Conservation (phyloP, 495 filamentous ascomycete species). For the Hyaloscypha hepaticicola region DNA sequence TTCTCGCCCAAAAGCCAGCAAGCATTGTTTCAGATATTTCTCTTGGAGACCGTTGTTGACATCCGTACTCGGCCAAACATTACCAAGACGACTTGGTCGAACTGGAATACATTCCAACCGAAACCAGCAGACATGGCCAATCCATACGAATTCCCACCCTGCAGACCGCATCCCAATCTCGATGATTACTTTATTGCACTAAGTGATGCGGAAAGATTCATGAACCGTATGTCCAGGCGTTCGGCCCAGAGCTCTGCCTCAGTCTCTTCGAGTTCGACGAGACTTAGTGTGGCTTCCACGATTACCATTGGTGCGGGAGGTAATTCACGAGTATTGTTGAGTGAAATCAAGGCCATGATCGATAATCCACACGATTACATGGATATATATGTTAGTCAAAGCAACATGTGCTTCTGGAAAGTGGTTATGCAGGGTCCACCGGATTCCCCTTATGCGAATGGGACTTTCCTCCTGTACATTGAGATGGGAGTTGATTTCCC, state of each 20-base stretch:
- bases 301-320: constrained; percentile 7
- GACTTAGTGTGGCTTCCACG: constrained; percentile 14
- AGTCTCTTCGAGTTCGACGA: constrained; percentile 10
- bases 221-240: constrained; percentile 18
- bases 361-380: constrained; percentile 25
- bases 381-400: constrained; percentile 29
- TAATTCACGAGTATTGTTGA: constrained; percentile 17
- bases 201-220: constrained; percentile 17
- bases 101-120: constrained; percentile 12
- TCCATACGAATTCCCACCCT: constrained; percentile 18
- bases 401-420: constrained; percentile 31
- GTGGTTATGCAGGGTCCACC: constrained; percentile 29
- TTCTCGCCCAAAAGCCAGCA: constrained; percentile 19
- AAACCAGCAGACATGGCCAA: constrained; percentile 20
- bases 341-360: constrained; percentile 25
- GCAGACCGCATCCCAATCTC: constrained; percentile 17
- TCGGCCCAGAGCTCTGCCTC: constrained; percentile 8
- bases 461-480: constrained; percentile 21
- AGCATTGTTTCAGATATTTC: constrained; percentile 24
- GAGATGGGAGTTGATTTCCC: constrained; percentile 22
- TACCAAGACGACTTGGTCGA: neutral
- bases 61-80: constrained; percentile 23
- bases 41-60: constrained; percentile 25
- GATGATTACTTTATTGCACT: constrained; percentile 26
- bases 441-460: constrained; percentile 14